phyloP scores from a whole-genome alignment of 768 basidiomycete genomes.

The Agrocybe pediades region DNA sequence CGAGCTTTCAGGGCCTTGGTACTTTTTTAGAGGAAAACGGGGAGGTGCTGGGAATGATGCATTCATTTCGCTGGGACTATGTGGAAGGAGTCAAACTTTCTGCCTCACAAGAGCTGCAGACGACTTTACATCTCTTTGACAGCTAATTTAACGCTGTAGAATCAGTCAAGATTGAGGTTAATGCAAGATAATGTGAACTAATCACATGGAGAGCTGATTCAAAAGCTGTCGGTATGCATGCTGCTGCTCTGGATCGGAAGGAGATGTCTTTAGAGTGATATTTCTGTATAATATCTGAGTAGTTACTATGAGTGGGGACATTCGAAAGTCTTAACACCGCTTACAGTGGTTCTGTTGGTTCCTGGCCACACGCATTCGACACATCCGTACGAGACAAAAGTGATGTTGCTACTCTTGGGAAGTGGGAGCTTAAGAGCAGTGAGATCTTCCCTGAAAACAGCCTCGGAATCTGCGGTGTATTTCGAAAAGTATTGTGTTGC shows the following conservation, averaged over 20 bases:
- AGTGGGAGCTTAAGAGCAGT: constrained; percentile 36
- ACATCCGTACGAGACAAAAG: constrained; percentile 31
- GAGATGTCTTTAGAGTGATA: constrained; percentile 13
- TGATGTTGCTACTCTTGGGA: constrained; percentile 36
- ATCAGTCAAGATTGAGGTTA: not conserved
- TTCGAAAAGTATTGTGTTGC: constrained; percentile 36
- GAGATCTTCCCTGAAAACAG: constrained; percentile 34
- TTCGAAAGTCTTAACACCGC: constrained; percentile 6
- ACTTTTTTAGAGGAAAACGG: no score
- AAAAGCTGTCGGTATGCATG: constrained; percentile 7
- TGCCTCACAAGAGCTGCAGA: not conserved
- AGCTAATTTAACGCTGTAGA: not conserved
- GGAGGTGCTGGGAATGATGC: no score
- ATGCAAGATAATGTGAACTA: not conserved
- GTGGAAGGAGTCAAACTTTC: not conserved
- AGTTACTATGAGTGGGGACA: not conserved
- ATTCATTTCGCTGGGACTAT: no score
- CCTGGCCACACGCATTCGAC: constrained; percentile 30
- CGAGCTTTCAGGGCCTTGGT: no score
- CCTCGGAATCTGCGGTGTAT: constrained; percentile 24
- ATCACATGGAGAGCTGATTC: constrained; percentile 32
- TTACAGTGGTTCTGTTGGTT: constrained; percentile 18
- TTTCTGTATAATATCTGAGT: constrained; percentile 23
- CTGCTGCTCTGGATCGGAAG: not conserved
- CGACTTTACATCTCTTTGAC: constrained; percentile 2